Base-by-base conservation (phyloP, 2,329 filamentous ascomycete species). In the Xylariales sp. region DNA sequence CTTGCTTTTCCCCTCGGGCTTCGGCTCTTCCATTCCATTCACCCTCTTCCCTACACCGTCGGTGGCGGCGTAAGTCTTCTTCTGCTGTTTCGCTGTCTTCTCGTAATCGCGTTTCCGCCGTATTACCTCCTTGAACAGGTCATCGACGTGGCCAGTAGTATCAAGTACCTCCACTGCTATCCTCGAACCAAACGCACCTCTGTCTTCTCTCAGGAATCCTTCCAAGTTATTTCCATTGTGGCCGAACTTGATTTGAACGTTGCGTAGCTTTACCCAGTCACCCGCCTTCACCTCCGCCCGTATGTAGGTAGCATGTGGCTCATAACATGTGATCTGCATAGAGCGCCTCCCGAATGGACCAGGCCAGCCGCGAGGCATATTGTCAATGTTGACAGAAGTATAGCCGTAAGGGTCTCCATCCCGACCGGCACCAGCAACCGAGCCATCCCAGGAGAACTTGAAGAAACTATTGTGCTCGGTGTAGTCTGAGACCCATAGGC, bases 401-500 rank as follows among this genome's bases (percentile, higher is more conserved):
- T 86, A 84, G n/a, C 70, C 73, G 46, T 66, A 77, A 0, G 66
- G 59, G 50, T 84, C 78, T 4, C 74, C 75, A 34, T 78, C 72
- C 29, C 61, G 63, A 4, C 58, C 56, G 3, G 47, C 58, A 5
- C 51, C 40, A 4, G 50, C 51, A 5, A 58, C 58, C 1, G 58
- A 50, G 15, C 47, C 53, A 18, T 57, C 55, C 44, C 53, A 61
- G 9, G 55, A 52, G 36, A 65, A 79, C 25, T 80, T 62, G 49
- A 73, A 82, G 44, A 96, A 80, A 1, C 54, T 45, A 0, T 69
- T 55, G 53, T 96, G 88, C 38, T 77, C 65, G 0, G 88, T 94
- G 59, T 90, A 95, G 61, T 96, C 90, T 0, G 86, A 85, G 14
- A 95, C 66, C 68, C 89, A 89, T 0, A 95, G 49, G 4, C 79